Conservation (phyloP, 495 filamentous ascomycete species). For the Polyplosphaeria fusca region DNA sequence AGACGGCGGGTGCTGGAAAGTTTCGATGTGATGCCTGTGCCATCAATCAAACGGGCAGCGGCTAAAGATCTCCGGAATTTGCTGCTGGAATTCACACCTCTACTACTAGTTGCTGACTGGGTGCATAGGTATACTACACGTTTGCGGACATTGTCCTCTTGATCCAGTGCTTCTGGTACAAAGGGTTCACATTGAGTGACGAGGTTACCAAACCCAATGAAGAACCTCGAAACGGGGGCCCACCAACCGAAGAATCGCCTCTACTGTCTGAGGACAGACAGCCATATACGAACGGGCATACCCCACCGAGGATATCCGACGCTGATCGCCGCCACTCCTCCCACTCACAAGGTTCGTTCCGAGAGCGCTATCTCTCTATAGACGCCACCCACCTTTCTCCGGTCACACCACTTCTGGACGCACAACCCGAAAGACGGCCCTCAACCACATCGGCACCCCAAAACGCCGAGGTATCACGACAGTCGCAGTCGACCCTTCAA, state of each 20-base stretch:
- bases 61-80: no score
- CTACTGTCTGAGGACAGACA: constrained; percentile 27
- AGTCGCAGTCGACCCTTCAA: constrained; percentile 42
- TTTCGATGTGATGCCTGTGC: no score
- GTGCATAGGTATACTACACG: constrained; percentile 98
- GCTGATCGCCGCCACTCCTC: constrained; percentile 31
- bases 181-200: constrained; percentile 71
- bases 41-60: no score
- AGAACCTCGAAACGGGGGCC: neutral
- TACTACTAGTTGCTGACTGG: no score
- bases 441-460: constrained; percentile 39
- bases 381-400: constrained; percentile 73
- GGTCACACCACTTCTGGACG: constrained; percentile 59
- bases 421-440: constrained; percentile 27
- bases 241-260: constrained; percentile 24
- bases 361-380: constrained; percentile 49
- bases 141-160: constrained; percentile 87
- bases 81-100: no score
- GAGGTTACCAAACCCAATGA: constrained; percentile 34
- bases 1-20: no score
- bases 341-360: constrained; percentile 36
- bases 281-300: constrained; percentile 19
- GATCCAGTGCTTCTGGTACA: constrained; percentile 89
- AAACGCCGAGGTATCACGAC: no score
- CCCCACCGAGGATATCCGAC: constrained; percentile 23